A percentile compares a stretch with the other conserved stretches of the same genome.
Conservation (phyloP, 177 flowering plant genomes). For the Vitis hybrid region DNA sequence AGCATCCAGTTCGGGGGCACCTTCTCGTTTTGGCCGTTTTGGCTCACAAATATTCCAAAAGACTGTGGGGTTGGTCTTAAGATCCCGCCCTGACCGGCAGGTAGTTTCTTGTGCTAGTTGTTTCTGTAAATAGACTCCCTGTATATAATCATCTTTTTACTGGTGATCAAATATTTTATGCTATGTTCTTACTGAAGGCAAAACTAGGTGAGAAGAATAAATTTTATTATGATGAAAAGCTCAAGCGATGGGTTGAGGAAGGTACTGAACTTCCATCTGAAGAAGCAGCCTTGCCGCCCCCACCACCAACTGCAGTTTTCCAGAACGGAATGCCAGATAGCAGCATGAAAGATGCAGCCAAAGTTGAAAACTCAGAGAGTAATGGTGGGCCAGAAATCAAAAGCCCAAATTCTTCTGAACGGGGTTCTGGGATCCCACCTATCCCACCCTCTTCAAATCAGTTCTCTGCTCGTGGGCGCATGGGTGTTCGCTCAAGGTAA, state of each 20-base stretch:
- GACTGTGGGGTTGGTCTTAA: conserved; percentile 29
- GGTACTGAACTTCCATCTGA: conserved; percentile 25
- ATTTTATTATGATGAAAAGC: conserved; percentile 35
- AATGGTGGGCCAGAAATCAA: conserved; percentile 11
- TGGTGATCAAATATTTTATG: conserved; percentile 1
- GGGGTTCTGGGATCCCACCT: conserved; percentile 22
- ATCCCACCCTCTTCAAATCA: conserved; percentile 19
- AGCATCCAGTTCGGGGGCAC: conserved; percentile 9
- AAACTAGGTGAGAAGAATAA: conserved; percentile 31
- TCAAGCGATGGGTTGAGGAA: conserved; percentile 37
- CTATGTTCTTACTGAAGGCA: conserved; percentile 16
- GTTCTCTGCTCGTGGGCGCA: conserved; percentile 22
- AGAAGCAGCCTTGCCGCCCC: conserved; percentile 28
- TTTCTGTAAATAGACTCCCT: not conserved
- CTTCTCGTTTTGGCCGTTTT: conserved; percentile 29
- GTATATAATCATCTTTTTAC: not conserved
- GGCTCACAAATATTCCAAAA: conserved; percentile 34
- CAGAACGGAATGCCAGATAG: conserved; percentile 16
- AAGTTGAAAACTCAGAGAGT: not conserved
- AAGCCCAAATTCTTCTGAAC: conserved; percentile 10
- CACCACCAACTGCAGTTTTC: conserved; percentile 25
- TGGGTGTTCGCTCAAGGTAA: conserved; percentile 33
- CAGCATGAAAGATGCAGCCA: not conserved
- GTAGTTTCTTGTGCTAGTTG: conserved; percentile 5
- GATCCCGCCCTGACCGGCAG: conserved; percentile 22